Base-by-base conservation (phyloP, 164 flowering plant species). In the Warburgia ugandensis region DNA sequence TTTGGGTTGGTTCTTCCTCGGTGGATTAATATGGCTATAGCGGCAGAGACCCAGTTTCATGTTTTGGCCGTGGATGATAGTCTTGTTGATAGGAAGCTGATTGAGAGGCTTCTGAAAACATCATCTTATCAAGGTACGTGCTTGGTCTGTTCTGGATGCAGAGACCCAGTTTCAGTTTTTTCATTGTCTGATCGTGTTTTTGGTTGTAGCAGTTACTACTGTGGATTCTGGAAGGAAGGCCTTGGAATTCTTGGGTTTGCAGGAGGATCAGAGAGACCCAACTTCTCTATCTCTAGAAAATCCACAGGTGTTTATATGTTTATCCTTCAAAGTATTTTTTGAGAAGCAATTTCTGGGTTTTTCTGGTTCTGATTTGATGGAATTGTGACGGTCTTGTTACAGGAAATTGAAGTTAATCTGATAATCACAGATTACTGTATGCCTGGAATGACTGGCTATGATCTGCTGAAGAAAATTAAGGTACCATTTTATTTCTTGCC, bases 21-120 rank as follows among this genome's bases (percentile, higher is more conserved):
- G 6, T 4, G 19, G 17, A 10, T 35, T 33, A 21, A 25, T 58
- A 76, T 76, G 79, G 73, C 66, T 7, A 52, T 74, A 59, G 63
- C 60, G 8, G 46, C 68, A 46, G 80, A 76, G n/a, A 43, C 81
- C 19, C 78, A 72, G 56, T 77, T 72, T 41, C 94, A 84, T 77
- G 94, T 84, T 54, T 55, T 81, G 14, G 94, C 94, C 33, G 94
- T 84, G 45, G 94, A 84, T 76, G 94, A 84, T 50, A 81, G 80
- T 56, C 42, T 79, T 30, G 72, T 81, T 10, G 94, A 84, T 38
- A 70, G 94, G 48, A 81, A 73, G 44, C 63, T 84, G 23, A 76
- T 84, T 51, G 94, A 81, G 61, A 77, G 69, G 69, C 81, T 84
- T 36, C 82, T 81, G 50, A 76, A 72, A 59, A 74, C 65, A 38